A percentile compares a stretch with the other conserved stretches of the same genome.
Evolutionary conservation across 441 rosid species (phyloP).

Genomic region (Melastoma candidum): DNA sequence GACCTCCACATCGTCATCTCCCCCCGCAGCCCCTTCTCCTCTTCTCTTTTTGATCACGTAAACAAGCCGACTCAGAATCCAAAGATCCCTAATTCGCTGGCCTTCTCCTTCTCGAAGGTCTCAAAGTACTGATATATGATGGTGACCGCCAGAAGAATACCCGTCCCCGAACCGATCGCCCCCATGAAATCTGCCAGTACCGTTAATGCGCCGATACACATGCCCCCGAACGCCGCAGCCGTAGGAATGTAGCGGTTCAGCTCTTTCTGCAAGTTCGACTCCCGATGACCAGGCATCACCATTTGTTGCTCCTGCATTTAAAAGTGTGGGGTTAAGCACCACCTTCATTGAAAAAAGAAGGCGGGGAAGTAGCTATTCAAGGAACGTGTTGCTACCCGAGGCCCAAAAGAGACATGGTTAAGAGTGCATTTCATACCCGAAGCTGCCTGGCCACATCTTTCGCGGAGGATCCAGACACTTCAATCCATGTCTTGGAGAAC

Average conservation of each 20-base stretch:
- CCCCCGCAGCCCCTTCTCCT: no score
- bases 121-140: slow-evolving; percentile 20
- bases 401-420: no score
- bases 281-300: slow-evolving; percentile 23
- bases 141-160: slow-evolving; percentile 17
- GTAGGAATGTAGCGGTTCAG: slow-evolving; percentile 21
- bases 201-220: slow-evolving; percentile 18
- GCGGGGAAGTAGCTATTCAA: no score
- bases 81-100: slow-evolving; percentile 16
- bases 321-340: no score
- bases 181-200: slow-evolving; percentile 20
- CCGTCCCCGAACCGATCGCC: slow-evolving; percentile 18
- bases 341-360: no score
- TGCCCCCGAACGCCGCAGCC: slow-evolving; percentile 15
- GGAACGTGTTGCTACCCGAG: no score
- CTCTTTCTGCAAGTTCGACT: slow-evolving; percentile 20
- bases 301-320: slow-evolving; percentile 19
- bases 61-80: slow-evolving; percentile 5
- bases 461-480: slow-evolving; percentile 95
- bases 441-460: slow-evolving; percentile 93
- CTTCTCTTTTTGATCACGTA: no score
- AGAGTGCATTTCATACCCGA: slow-evolving; percentile 34
- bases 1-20: no score
- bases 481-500: slow-evolving; percentile 96
- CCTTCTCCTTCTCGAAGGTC: slow-evolving; percentile 19